Evolutionary conservation across 495 filamentous ascomycete species (phyloP).

Genomic region (Penicillium verhagenii): DNA sequence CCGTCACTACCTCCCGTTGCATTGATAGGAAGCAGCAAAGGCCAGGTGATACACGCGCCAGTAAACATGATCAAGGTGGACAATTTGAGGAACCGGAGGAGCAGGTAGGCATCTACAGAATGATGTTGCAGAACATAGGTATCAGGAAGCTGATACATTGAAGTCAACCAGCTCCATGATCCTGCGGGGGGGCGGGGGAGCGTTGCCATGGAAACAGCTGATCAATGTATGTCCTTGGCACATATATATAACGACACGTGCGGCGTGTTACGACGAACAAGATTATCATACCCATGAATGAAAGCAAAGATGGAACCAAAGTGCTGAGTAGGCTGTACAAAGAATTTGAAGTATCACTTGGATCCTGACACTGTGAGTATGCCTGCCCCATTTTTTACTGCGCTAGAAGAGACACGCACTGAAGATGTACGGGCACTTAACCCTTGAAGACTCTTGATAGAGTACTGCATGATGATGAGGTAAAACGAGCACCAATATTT

Average conservation of each 20-base stretch:
- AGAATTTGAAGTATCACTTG: slow-evolving; percentile 36
- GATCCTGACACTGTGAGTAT: too few relatives aligned
- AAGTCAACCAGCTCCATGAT: slow-evolving; percentile 68
- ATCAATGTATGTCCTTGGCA: slow-evolving; percentile 83
- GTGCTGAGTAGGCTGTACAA: slow-evolving; percentile 66
- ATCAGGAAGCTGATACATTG: slow-evolving; percentile 78
- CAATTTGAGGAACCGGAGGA: slow-evolving; percentile 80
- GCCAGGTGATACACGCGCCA: slow-evolving; percentile 81
- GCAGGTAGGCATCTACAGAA: slow-evolving; percentile 84
- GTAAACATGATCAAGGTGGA: slow-evolving; percentile 70
- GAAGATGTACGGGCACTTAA: too few relatives aligned
- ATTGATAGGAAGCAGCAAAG: slow-evolving; percentile 83
- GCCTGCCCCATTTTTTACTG: too few relatives aligned
- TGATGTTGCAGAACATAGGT: slow-evolving; percentile 84
- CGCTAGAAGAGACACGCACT: too few relatives aligned
- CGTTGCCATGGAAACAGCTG: slow-evolving; percentile 66
- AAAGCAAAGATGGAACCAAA: slow-evolving; percentile 53
- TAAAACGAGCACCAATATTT: too few relatives aligned
- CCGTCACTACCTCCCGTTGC: slow-evolving; percentile 63
- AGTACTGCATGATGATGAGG: too few relatives aligned
- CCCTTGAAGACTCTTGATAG: too few relatives aligned
- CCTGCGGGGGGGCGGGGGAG: slow-evolving; percentile 65
- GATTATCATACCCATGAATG: slow-evolving; percentile 59
- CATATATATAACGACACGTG: slow-evolving; percentile 73
- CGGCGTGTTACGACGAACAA: slow-evolving; percentile 76